These are phyloP conservation scores for Suhomyces kunorum DNA, from an alignment of 1,139 yeast species.

Conservation along the genomic window DNA sequence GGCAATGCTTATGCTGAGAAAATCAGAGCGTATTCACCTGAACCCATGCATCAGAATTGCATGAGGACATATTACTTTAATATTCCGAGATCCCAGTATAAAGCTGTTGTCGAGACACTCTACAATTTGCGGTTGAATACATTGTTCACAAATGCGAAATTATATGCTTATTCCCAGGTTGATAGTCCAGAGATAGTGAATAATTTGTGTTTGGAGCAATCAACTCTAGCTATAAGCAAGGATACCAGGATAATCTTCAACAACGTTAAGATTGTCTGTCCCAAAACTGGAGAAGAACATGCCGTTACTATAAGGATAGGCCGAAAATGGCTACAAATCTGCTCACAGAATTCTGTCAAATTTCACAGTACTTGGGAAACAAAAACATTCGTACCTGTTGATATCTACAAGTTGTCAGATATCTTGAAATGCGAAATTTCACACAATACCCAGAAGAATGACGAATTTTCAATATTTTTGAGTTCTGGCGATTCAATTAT, in stretches of 20 bases:
- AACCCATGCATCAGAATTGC: slow-evolving; percentile 55
- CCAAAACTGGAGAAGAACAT: slow-evolving; percentile 25
- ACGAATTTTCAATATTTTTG: slow-evolving; percentile 59
- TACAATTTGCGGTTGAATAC: slow-evolving; percentile 20
- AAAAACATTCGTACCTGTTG: slow-evolving; percentile 49
- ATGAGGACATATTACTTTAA: slow-evolving; percentile 60
- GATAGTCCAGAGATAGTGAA: slow-evolving; percentile 52
- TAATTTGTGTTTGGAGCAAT: slow-evolving; percentile 50
- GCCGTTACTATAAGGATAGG: slow-evolving; percentile 72
- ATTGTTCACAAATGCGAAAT: slow-evolving; percentile 23
- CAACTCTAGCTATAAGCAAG: slow-evolving; percentile 36
- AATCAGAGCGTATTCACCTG: slow-evolving; percentile 46
- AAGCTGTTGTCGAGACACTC: slow-evolving; percentile 32
- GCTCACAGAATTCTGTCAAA: slow-evolving; percentile 31
- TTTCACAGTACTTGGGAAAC: slow-evolving; percentile 29
- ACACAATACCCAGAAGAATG: slow-evolving; percentile 20
- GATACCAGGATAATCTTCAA: slow-evolving; percentile 66
- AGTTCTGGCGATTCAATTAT: slow-evolving; percentile 47
- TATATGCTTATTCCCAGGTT: slow-evolving; percentile 43
- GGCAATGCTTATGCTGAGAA: slow-evolving; percentile 34
- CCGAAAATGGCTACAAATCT: slow-evolving; percentile 64
- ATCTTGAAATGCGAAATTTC: slow-evolving; percentile 57
- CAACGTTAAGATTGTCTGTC: slow-evolving; percentile 55
- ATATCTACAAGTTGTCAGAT: slow-evolving; percentile 51
- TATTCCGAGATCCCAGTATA: slow-evolving; percentile 48